These are phyloP conservation scores for Labyrinthula sp. DNA, from an alignment of 352 stramenopile species.

Conservation along the genomic window DNA sequence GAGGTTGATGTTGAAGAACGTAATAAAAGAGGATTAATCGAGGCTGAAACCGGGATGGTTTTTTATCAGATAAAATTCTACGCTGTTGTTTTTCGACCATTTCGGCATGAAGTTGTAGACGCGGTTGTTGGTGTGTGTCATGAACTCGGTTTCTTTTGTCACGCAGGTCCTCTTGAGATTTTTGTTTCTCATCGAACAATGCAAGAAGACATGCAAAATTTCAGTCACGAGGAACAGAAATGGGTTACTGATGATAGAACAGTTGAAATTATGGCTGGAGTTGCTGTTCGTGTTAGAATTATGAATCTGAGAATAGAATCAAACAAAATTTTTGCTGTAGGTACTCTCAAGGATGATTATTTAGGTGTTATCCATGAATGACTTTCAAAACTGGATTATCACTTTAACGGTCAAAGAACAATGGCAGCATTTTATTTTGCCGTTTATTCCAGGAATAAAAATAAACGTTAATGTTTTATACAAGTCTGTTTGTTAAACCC, in stretches of 20 bases:
- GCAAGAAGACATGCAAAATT: slow-evolving; percentile 75
- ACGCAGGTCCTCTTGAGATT: slow-evolving; percentile 78
- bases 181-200: slow-evolving; percentile 81
- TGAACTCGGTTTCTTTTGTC: slow-evolving; percentile 82
- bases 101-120: slow-evolving; percentile 91
- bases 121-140: slow-evolving; percentile 84
- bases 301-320: slow-evolving; percentile 86
- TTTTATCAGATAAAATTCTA: slow-evolving; percentile 86
- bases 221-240: slow-evolving; percentile 81
- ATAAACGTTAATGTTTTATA: too few relatives aligned
- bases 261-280: slow-evolving; percentile 80
- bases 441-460: too few relatives aligned
- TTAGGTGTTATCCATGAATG: slow-evolving; percentile 90
- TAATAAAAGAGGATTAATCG: slow-evolving; percentile 79
- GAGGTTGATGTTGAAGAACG: slow-evolving; percentile 85
- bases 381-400: too few relatives aligned
- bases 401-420: too few relatives aligned
- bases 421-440: too few relatives aligned
- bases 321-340: slow-evolving; percentile 85
- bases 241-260: slow-evolving; percentile 90
- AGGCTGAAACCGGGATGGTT: slow-evolving; percentile 86
- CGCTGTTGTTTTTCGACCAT: slow-evolving; percentile 79
- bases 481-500: too few relatives aligned
- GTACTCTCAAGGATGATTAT: slow-evolving; percentile 94
- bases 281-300: slow-evolving; percentile 80